Conservation (phyloP, 23 red algal genomes). For the Cyanidium caldarium region DNA sequence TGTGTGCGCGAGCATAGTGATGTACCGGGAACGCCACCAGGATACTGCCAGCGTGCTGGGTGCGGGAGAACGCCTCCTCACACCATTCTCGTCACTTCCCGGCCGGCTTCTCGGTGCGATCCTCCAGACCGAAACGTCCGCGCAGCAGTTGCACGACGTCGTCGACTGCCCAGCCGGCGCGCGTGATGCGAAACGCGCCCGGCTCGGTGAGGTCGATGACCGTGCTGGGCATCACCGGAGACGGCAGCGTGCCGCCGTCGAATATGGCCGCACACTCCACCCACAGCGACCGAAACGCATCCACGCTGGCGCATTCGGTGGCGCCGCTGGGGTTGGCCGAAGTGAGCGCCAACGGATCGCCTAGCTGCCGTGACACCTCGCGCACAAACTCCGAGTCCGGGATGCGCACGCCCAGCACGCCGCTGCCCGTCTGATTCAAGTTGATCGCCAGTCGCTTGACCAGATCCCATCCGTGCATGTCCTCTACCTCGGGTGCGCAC, state of each 20-base stretch:
- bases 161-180: neutral
- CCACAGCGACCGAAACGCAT: neutral
- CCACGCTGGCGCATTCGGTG: neutral
- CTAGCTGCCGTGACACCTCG: neutral
- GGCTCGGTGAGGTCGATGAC: neutral
- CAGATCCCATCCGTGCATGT: neutral
- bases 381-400: neutral
- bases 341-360: neutral
- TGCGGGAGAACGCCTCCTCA: neutral
- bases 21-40: neutral
- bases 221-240: neutral
- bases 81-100: neutral
- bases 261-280: neutral
- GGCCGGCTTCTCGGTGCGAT: neutral
- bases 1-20: neutral
- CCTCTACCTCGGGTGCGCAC: neutral
- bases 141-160: neutral
- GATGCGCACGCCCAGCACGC: slow-evolving; percentile 1
- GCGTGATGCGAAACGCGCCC: slow-evolving; percentile 1
- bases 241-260: neutral
- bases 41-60: neutral
- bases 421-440: neutral
- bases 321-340: neutral
- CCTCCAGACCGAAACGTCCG: neutral
- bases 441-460: neutral